Conservation (phyloP, 139 green algal species). For the Closterium sp. region DNA sequence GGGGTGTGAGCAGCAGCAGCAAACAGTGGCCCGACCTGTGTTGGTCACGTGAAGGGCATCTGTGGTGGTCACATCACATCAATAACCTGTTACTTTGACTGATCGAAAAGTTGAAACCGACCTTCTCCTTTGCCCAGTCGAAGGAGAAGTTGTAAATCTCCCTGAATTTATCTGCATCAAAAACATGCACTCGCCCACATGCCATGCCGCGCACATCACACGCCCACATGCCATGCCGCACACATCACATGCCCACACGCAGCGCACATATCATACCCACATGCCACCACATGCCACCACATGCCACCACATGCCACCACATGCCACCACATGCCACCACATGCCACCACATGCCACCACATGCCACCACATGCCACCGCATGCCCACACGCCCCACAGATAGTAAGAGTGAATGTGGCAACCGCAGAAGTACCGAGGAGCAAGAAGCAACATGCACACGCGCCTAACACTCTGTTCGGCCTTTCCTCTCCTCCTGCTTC, state of each 20-base stretch:
- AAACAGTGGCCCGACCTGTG: too few species aligned
- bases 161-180: conserved; percentile 50
- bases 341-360: neutral
- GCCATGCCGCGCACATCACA: neutral
- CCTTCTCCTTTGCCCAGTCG: conserved; percentile 70
- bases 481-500: neutral
- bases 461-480: neutral
- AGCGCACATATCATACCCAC: neutral
- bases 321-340: neutral
- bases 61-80: too few species aligned
- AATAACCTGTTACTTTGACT: too few species aligned
- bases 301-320: neutral
- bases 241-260: neutral
- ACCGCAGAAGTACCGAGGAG: neutral
- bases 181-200: conserved; percentile 9
- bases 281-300: neutral
- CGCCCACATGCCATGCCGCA: neutral
- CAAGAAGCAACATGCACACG: neutral
- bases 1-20: too few species aligned
- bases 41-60: too few species aligned
- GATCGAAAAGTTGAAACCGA: neutral
- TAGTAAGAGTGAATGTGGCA: neutral
- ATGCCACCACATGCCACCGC: neutral
- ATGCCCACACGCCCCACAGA: neutral
- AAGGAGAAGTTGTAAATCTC: conserved; percentile 60